Percentiles rank a stretch among this genome's conserved stretches.
Conservation (phyloP, 78 protist genomes). For the slime mould (Dictyostelium discoideum) region DNA sequence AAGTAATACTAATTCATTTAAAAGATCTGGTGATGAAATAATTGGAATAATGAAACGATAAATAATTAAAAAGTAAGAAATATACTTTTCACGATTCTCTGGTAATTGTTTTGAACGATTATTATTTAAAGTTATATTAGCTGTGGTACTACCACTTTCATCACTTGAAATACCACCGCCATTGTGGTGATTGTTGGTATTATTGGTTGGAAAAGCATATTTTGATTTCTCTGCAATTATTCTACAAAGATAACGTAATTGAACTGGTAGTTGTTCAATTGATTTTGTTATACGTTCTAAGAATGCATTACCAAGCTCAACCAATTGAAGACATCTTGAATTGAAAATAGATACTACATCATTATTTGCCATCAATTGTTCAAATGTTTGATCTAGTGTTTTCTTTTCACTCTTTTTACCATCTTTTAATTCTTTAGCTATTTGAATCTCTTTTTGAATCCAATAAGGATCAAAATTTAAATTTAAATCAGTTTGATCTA, state of each 20-base stretch:
- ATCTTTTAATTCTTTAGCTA: constrained; percentile 30
- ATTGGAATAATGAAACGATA: constrained; percentile 55
- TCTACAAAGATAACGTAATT: constrained; percentile 42
- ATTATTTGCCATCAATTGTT: constrained; percentile 28
- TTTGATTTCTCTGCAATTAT: constrained; percentile 25
- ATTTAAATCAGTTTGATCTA: constrained; percentile 40
- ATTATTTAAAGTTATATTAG: not conserved
- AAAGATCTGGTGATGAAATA: constrained; percentile 53
- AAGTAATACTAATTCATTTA: constrained; percentile 50
- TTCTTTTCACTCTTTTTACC: constrained; percentile 32
- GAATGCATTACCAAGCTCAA: constrained; percentile 7
- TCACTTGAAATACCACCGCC: not conserved
- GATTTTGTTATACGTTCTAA: constrained; percentile 1
- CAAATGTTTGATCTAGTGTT: not conserved
- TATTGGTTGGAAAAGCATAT: not conserved
- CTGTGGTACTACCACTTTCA: not conserved
- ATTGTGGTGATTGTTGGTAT: not conserved
- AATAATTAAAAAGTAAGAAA: constrained; percentile 19
- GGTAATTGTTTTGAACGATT: not conserved
- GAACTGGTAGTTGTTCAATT: constrained; percentile 47
- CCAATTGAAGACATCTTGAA: constrained; percentile 7
- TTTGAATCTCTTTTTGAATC: constrained; percentile 29
- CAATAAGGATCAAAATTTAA: constrained; percentile 66
- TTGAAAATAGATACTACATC: constrained; percentile 18
- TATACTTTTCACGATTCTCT: not conserved